Conservation (phyloP, 1,284 basidiomycete species). For the Kalmanozyma brasiliensis region DNA sequence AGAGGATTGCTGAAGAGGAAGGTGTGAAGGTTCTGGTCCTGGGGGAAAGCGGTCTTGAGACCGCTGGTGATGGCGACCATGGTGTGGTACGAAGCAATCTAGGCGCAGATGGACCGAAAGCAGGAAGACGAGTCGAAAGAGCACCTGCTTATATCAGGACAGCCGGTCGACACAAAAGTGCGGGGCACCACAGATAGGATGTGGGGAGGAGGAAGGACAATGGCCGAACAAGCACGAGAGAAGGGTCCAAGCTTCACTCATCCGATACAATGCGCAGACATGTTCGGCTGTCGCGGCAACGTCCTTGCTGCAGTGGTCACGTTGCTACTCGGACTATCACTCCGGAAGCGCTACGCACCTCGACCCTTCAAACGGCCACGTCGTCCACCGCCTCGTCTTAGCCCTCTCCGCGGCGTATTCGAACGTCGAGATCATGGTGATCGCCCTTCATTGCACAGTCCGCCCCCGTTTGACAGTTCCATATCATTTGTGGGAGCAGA, state of each 20-base stretch:
- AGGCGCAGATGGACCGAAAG: neutral
- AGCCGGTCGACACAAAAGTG: constrained; percentile 1
- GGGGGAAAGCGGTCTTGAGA: constrained; percentile 29
- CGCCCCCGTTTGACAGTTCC: too few relatives aligned
- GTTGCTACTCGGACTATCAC: constrained; percentile 2
- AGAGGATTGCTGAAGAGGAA: constrained; percentile 54
- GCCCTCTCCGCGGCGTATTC: too few relatives aligned
- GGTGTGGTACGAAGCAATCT: neutral
- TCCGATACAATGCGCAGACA: neutral
- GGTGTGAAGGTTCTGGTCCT: constrained; percentile 39
- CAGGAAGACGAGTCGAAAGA: neutral
- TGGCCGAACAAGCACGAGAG: neutral
- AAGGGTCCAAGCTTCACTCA: constrained; percentile 1
- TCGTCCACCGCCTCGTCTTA: too few relatives aligned
- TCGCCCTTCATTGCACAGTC: too few relatives aligned
- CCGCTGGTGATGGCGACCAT: constrained; percentile 31
- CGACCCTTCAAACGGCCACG: too few relatives aligned
- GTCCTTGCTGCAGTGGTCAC: too few relatives aligned
- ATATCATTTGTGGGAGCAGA: too few relatives aligned
- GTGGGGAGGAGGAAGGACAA: neutral
- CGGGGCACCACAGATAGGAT: constrained; percentile 23
- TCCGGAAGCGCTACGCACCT: too few relatives aligned
- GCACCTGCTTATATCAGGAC: constrained; percentile 8
- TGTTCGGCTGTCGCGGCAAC: constrained; percentile 27
- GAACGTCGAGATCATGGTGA: too few relatives aligned